phyloP scores from a whole-genome alignment of 257 asterid species.

The Thymus mandschuricus region DNA sequence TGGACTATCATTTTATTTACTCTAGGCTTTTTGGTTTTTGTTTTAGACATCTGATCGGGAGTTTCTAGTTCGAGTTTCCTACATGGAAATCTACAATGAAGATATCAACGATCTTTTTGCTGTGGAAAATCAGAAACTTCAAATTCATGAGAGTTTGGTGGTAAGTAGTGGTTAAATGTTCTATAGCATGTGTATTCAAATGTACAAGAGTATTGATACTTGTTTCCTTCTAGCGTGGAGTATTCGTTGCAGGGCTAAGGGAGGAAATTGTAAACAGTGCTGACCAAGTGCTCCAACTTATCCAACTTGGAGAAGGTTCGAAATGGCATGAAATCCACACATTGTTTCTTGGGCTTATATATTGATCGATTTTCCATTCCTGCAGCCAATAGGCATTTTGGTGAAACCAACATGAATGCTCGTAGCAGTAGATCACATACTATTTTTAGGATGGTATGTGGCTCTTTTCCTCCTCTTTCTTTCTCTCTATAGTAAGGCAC shows the following conservation, averaged over 20 bases:
- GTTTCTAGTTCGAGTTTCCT: conserved; percentile 91
- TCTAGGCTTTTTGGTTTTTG: background rate
- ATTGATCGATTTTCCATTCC: conserved; percentile 21
- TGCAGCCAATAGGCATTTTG: conserved; percentile 96
- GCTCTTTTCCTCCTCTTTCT: conserved; percentile 9
- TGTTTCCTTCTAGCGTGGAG: conserved; percentile 77
- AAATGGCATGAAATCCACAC: conserved; percentile 15
- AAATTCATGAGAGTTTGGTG: conserved; percentile 97
- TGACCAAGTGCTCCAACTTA: conserved; percentile 85
- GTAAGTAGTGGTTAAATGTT: conserved; percentile 45
- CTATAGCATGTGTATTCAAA: conserved; percentile 20
- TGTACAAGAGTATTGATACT: conserved; percentile 19
- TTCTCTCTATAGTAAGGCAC: conserved; percentile 24
- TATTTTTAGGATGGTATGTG: conserved; percentile 89
- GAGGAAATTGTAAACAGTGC: conserved; percentile 91
- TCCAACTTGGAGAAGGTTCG: conserved; percentile 94
- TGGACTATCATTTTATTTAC: background rate
- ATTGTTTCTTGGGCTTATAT: conserved; percentile 21
- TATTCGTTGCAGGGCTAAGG: conserved; percentile 94
- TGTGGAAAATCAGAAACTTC: conserved; percentile 89
- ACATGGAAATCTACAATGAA: conserved; percentile 98
- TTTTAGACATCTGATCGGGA: conserved; percentile 75
- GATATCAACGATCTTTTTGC: conserved; percentile 93
- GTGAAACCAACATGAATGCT: conserved; percentile 97
- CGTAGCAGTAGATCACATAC: conserved; percentile 98